phyloP scores from a whole-genome alignment of 805 yeast species.

The Hanseniaspora mollemarum region DNA sequence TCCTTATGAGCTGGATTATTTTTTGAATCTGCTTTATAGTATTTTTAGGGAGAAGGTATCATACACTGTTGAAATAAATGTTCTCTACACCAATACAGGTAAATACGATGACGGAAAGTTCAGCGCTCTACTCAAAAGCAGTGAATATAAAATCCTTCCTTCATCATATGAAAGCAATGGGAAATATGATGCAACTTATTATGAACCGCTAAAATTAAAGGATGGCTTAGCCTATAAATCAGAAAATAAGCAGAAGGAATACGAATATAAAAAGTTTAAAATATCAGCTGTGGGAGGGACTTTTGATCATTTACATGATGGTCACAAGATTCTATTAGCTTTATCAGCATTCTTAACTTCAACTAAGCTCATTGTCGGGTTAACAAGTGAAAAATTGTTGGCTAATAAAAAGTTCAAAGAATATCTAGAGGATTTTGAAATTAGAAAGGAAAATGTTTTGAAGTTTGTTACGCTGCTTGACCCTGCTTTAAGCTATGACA shows the following conservation, averaged over 20 bases:
- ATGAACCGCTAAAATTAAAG: neutral
- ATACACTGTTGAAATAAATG: slow-evolving; percentile 4
- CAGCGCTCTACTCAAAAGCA: neutral
- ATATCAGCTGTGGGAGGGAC: slow-evolving; percentile 83
- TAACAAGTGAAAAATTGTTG: slow-evolving; percentile 66
- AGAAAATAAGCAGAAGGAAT: slow-evolving; percentile 1
- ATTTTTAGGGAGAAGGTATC: neutral
- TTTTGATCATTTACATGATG: slow-evolving; percentile 91
- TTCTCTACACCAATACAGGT: neutral
- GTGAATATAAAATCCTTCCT: neutral
- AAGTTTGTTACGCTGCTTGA: slow-evolving; percentile 40
- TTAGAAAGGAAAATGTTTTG: slow-evolving; percentile 39
- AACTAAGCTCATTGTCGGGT: slow-evolving; percentile 56
- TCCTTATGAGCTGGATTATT: slow-evolving; percentile 11
- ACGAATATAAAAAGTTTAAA: slow-evolving; percentile 24
- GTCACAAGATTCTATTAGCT: slow-evolving; percentile 77
- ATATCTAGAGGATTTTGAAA: slow-evolving; percentile 46
- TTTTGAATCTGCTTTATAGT: slow-evolving; percentile 6
- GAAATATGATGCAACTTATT: neutral
- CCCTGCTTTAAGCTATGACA: slow-evolving; percentile 39
- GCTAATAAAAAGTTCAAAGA: slow-evolving; percentile 64
- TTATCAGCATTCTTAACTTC: slow-evolving; percentile 53
- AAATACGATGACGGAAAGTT: neutral
- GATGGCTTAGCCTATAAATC: neutral
- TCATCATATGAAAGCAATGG: neutral